Conservation (phyloP, 176 grass and related monocot genomes). For the Triticum dicoccoides region DNA sequence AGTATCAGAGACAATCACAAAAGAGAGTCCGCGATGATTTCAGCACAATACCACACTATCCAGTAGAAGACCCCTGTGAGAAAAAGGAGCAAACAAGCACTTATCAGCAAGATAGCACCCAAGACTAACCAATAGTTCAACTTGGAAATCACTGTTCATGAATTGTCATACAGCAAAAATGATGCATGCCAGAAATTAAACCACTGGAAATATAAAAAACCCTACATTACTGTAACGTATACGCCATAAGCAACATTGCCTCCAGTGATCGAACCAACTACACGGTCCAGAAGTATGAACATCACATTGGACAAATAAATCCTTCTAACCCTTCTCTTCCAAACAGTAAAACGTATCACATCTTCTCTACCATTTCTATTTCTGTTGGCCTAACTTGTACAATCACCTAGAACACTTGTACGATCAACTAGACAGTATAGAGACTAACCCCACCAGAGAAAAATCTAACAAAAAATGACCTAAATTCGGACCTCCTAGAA, state of each 20-base stretch:
- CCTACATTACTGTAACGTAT: neutral
- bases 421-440: neutral
- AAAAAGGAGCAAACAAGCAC: neutral
- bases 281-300: neutral
- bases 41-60: conserved; percentile 6
- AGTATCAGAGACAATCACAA: conserved; percentile 27
- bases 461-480: neutral
- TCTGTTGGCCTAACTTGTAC: neutral
- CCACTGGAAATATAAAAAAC: neutral
- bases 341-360: neutral
- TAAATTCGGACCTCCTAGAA: neutral
- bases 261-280: neutral
- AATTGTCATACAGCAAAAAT: neutral
- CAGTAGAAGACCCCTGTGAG: conserved; percentile 29
- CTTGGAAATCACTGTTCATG: neutral
- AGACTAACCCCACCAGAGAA: neutral
- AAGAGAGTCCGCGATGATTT: neutral
- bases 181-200: neutral
- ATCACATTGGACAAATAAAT: neutral
- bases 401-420: neutral
- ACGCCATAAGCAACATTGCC: neutral
- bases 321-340: neutral
- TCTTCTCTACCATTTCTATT: neutral
- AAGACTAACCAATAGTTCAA: neutral
- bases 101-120: neutral